phyloP scores from a whole-genome alignment of 352 stramenopile species.

The Globisporangium paroecandrum region DNA sequence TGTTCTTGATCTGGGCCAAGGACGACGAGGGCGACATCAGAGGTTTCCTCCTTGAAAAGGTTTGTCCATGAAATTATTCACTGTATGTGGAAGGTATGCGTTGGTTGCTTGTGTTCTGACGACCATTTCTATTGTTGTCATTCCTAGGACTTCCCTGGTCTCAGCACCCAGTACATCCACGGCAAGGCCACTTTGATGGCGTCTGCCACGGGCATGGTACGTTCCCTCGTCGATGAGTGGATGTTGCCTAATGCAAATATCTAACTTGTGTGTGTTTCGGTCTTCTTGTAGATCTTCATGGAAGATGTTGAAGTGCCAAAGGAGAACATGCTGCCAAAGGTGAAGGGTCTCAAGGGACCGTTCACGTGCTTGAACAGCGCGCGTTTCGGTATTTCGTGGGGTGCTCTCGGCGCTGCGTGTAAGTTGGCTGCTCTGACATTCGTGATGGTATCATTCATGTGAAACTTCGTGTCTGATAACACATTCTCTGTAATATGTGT shows the following conservation, averaged over 20 bases:
- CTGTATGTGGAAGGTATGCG: neutral
- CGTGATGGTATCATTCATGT: neutral
- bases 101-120: neutral
- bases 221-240: neutral
- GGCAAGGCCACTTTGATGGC: slow-evolving; percentile 96
- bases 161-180: slow-evolving; percentile 94
- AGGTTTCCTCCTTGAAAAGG: slow-evolving; percentile 95
- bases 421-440: slow-evolving; percentile 13
- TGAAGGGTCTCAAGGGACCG: slow-evolving; percentile 90
- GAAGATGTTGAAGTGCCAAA: slow-evolving; percentile 94
- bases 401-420: slow-evolving; percentile 93
- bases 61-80: slow-evolving; percentile 9
- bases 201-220: slow-evolving; percentile 91
- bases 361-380: slow-evolving; percentile 98
- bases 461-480: neutral
- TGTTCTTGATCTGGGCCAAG: slow-evolving; percentile 97
- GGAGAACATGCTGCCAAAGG: slow-evolving; percentile 92
- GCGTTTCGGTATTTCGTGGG: slow-evolving; percentile 97
- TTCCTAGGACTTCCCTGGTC: slow-evolving; percentile 78
- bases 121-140: neutral
- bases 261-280: neutral
- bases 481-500: neutral
- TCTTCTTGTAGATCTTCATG: slow-evolving; percentile 89
- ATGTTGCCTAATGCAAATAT: neutral
- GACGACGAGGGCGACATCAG: slow-evolving; percentile 93